Evolutionary conservation across 108 stramenopile species (phyloP).

Genomic region (Nannochloropsis granulata): DNA sequence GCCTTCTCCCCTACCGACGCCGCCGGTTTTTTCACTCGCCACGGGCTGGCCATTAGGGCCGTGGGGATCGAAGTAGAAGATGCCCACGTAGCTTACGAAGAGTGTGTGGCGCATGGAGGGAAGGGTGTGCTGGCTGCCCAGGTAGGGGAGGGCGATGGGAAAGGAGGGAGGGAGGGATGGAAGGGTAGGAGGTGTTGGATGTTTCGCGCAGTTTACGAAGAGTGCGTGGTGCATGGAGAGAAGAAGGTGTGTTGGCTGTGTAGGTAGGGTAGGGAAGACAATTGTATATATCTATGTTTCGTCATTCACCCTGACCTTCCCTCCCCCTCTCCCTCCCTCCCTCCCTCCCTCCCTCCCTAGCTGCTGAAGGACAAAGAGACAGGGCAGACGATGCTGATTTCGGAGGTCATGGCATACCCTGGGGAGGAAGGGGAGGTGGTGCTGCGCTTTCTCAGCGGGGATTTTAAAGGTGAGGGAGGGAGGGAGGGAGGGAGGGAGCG

Average conservation of each 20-base stretch:
- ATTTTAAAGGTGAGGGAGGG: neutral
- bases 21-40: conserved; percentile 19
- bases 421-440: conserved; percentile 29
- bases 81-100: conserved; percentile 29
- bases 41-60: conserved; percentile 28
- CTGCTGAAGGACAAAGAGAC: neutral
- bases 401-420: conserved; percentile 25
- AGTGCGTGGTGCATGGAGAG: neutral
- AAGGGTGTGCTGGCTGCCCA: conserved; percentile 16
- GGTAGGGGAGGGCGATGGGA: neutral
- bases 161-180: neutral
- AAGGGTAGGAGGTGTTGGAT: neutral
- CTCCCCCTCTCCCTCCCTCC: neutral
- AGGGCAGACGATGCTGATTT: conserved; percentile 5
- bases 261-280: no score
- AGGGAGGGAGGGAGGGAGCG: neutral
- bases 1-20: conserved; percentile 17
- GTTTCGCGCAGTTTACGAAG: neutral
- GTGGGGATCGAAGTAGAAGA: conserved; percentile 36
- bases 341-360: neutral
- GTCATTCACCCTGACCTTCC: neutral
- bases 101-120: conserved; percentile 15
- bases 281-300: no score
- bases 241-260: no score
- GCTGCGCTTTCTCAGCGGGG: conserved; percentile 24